A percentile compares a stretch with the other conserved stretches of the same genome.
These are phyloP conservation scores for Mycena belliarum DNA, from an alignment of 768 basidiomycete genomes.

Conservation along the genomic window DNA sequence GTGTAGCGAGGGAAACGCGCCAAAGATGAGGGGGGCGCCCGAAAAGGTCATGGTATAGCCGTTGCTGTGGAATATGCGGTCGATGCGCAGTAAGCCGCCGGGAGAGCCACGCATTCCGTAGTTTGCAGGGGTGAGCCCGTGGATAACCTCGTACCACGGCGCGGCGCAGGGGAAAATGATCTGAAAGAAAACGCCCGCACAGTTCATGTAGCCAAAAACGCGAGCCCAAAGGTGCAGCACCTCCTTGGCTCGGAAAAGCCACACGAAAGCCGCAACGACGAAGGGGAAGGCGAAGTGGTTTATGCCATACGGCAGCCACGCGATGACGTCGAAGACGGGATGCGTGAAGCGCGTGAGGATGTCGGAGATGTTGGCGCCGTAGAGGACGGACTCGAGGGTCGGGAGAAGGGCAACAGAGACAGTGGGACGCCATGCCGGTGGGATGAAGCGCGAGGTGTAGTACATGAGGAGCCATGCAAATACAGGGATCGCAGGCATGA, in stretches of 20 bases:
- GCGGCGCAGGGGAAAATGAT: constrained; percentile 90
- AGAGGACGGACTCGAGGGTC: constrained; percentile 91
- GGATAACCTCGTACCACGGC: constrained; percentile 97
- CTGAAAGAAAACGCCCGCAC: constrained; percentile 84
- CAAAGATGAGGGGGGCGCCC: constrained; percentile 91
- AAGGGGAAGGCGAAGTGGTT: constrained; percentile 88
- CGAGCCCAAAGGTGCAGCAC: constrained; percentile 82
- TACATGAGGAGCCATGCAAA: constrained; percentile 85
- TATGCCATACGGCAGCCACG: constrained; percentile 98
- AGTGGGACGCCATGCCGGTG: constrained; percentile 68
- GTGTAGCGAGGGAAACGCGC: constrained; percentile 95
- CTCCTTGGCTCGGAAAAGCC: constrained; percentile 85
- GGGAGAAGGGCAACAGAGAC: constrained; percentile 93
- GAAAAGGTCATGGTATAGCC: constrained; percentile 83
- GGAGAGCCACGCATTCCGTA: constrained; percentile 92
- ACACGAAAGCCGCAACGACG: constrained; percentile 80
- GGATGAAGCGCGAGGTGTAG: constrained; percentile 87
- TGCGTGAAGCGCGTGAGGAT: constrained; percentile 94
- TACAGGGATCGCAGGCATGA: constrained; percentile 84
- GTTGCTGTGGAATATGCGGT: constrained; percentile 74
- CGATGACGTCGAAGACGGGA: constrained; percentile 86
- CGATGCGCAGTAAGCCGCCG: constrained; percentile 91
- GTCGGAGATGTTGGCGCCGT: constrained; percentile 97
- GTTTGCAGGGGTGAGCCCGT: constrained; percentile 93
- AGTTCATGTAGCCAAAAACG: constrained; percentile 92